Conservation (phyloP, 2,329 filamentous ascomycete species). For the Aspergillus sp. region DNA sequence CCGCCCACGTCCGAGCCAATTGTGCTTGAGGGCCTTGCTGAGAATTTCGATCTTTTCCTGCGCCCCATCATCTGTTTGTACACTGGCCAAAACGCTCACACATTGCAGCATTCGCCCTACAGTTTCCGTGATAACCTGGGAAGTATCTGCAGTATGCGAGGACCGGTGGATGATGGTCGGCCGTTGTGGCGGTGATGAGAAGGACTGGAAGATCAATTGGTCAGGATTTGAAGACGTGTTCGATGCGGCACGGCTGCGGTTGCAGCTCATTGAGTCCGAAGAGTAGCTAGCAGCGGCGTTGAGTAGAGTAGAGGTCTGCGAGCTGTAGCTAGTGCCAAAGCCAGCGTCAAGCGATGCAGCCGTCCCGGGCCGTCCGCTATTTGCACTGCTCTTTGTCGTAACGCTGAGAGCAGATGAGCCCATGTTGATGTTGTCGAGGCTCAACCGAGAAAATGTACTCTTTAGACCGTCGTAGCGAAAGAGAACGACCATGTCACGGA, state of each 20-base stretch:
- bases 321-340: constrained; percentile 68
- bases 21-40: constrained; percentile 84
- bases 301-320: constrained; percentile 73
- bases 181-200: constrained; percentile 33
- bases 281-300: constrained; percentile 56
- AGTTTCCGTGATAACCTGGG: constrained; percentile 81
- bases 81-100: constrained; percentile 78
- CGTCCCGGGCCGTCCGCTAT: constrained; percentile 61
- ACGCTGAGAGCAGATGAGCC: constrained; percentile 37
- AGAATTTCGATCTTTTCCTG: constrained; percentile 78
- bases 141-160: constrained; percentile 38
- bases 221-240: constrained; percentile 64
- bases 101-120: constrained; percentile 96
- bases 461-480: constrained; percentile 85
- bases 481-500: constrained; percentile 82
- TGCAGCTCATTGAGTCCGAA: constrained; percentile 47
- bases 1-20: constrained; percentile 87
- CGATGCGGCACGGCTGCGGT: constrained; percentile 74
- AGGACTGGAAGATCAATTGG: constrained; percentile 38
- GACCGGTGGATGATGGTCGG: constrained; percentile 29
- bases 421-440: constrained; percentile 69
- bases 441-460: constrained; percentile 82
- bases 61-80: constrained; percentile 66
- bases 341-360: constrained; percentile 70
- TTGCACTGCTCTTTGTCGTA: constrained; percentile 38